Evolutionary conservation across 2,329 filamentous ascomycete genomes (phyloP).

Genomic region (Sordariomycetes sp.): DNA sequence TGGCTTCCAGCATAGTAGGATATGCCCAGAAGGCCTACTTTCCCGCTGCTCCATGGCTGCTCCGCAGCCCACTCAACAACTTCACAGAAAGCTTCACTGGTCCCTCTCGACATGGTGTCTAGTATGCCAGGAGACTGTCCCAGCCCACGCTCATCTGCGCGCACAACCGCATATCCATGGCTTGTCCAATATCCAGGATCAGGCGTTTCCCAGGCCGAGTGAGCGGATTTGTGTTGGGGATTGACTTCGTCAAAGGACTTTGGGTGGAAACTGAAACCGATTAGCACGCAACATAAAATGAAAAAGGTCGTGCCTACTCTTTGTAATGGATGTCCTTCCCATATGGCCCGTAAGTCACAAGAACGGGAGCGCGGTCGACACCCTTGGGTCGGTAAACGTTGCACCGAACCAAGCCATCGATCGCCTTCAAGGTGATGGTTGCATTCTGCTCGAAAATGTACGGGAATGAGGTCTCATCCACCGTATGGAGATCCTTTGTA

Average conservation of each 20-base stretch:
- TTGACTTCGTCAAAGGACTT: slow-evolving; percentile 29
- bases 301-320: slow-evolving; percentile 26
- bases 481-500: slow-evolving; percentile 11
- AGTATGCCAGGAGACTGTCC: slow-evolving; percentile 37
- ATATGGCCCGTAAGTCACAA: slow-evolving; percentile 66
- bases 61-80: slow-evolving; percentile 3
- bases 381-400: slow-evolving; percentile 27
- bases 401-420: slow-evolving; percentile 22
- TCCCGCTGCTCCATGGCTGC: slow-evolving; percentile 4
- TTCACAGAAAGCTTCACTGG: slow-evolving; percentile 4
- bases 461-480: slow-evolving; percentile 15
- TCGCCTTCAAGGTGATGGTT: slow-evolving; percentile 17
- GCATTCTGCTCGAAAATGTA: slow-evolving; percentile 31
- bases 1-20: slow-evolving; percentile 34
- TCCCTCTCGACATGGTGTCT: slow-evolving; percentile 36
- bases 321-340: slow-evolving; percentile 63
- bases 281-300: neutral
- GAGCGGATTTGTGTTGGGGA: slow-evolving; percentile 39
- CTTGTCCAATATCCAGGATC: slow-evolving; percentile 47
- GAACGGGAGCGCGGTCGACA: slow-evolving; percentile 35
- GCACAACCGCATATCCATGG: slow-evolving; percentile 44
- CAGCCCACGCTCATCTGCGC: slow-evolving; percentile 39
- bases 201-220: slow-evolving; percentile 52
- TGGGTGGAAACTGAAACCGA: slow-evolving; percentile 10
- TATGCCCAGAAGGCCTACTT: slow-evolving; percentile 23